phyloP scores from a whole-genome alignment of 1,139 yeast species.

The Geotrichum australiense region DNA sequence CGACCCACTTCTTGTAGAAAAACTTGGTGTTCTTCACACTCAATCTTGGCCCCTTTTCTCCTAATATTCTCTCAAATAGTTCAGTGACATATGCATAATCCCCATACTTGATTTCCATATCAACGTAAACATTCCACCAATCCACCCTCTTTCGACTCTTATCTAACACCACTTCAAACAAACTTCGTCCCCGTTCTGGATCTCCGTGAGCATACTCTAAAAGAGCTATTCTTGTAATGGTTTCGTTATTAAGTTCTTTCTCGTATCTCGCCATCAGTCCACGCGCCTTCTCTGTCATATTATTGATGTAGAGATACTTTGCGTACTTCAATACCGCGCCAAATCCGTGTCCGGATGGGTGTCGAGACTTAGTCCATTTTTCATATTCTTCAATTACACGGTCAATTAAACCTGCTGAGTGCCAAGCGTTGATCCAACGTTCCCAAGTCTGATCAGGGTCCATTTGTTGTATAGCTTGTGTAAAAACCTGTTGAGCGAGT shows the following conservation, averaged over 20 bases:
- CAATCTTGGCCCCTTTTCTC: conserved; percentile 21
- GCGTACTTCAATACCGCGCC: conserved; percentile 2
- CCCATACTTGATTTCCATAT: conserved; percentile 71
- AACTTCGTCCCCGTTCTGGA: conserved; percentile 87
- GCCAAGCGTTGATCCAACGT: conserved; percentile 4
- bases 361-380: conserved; percentile 65
- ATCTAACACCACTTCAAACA: conserved; percentile 84
- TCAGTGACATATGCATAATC: conserved; percentile 59
- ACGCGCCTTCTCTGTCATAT: conserved; percentile 51
- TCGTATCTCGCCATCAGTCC: conserved; percentile 34
- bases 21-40: conserved; percentile 84
- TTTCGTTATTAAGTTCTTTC: conserved; percentile 1
- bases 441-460: conserved; percentile 4
- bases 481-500: conserved; percentile 1
- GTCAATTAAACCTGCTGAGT: not conserved
- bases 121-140: conserved; percentile 90
- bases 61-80: conserved; percentile 60
- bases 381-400: conserved; percentile 40
- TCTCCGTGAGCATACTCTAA: conserved; percentile 83
- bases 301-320: conserved; percentile 7
- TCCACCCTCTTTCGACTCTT: conserved; percentile 91
- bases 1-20: conserved; percentile 89
- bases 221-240: conserved; percentile 75
- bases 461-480: conserved; percentile 1
- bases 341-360: conserved; percentile 3